These are phyloP conservation scores for Aulographum hederae DNA, from an alignment of 2,329 filamentous ascomycete species.

Conservation along the genomic window DNA sequence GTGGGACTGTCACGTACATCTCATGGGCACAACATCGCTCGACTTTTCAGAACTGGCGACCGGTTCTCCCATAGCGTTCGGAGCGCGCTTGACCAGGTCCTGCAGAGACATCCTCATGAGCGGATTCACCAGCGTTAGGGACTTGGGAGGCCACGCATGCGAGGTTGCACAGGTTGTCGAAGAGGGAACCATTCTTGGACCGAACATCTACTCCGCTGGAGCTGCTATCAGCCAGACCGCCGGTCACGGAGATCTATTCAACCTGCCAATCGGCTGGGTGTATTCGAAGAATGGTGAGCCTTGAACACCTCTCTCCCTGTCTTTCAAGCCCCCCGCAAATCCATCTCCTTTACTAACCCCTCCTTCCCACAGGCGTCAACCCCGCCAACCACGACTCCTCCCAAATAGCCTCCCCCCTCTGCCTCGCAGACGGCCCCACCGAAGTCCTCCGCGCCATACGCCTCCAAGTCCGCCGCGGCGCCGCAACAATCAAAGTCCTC, in stretches of 20 bases:
- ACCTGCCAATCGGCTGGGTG: constrained; percentile 17
- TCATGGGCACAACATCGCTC: constrained; percentile 17
- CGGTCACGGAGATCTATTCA: constrained; percentile 29
- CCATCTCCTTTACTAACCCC: no score
- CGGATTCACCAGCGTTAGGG: constrained; percentile 33
- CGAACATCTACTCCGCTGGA: constrained; percentile 30
- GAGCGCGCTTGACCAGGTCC: constrained; percentile 23
- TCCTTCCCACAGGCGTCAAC: no score
- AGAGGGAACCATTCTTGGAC: constrained; percentile 26
- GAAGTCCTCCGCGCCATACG: constrained; percentile 27
- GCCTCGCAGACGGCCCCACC: constrained; percentile 26
- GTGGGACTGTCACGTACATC: constrained; percentile 35
- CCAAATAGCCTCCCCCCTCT: constrained; percentile 12
- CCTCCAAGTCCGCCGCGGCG: constrained; percentile 25
- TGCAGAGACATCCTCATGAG: constrained; percentile 24
- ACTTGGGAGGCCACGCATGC: constrained; percentile 28
- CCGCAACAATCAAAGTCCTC: constrained; percentile 29
- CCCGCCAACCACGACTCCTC: not conserved
- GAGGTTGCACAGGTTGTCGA: constrained; percentile 25
- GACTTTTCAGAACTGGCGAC: constrained; percentile 7
- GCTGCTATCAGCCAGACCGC: constrained; percentile 27
- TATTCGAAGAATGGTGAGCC: no score
- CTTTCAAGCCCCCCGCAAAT: no score
- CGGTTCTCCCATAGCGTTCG: constrained; percentile 13
- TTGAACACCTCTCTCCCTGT: no score